phyloP scores from a whole-genome alignment of 305 asterid genomes.

The Fraxinus angustifolia region DNA sequence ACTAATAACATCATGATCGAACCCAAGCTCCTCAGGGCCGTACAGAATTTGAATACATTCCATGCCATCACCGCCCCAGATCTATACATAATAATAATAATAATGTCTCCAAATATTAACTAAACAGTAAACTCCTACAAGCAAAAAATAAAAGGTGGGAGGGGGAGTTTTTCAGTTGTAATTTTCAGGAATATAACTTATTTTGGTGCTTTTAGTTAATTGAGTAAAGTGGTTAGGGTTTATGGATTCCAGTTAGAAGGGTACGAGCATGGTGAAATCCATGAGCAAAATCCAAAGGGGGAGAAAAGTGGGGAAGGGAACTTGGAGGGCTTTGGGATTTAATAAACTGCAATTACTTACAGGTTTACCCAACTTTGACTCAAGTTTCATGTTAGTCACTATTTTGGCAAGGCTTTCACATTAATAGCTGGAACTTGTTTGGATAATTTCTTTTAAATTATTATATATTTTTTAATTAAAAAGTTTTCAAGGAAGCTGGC shows the following conservation, averaged over 20 bases:
- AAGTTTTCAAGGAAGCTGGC: too few species aligned
- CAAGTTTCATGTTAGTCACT: background rate
- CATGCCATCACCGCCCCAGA: slow-evolving; percentile 98
- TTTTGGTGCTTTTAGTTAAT: slow-evolving; percentile 2
- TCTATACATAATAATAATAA: slow-evolving; percentile 66
- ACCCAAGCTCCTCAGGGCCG: slow-evolving; percentile 86
- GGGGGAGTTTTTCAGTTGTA: background rate
- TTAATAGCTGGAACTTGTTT: background rate
- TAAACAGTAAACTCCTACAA: slow-evolving; percentile 13
- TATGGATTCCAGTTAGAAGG: slow-evolving; percentile 37
- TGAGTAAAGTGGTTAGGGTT: slow-evolving; percentile 28
- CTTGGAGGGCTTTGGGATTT: background rate
- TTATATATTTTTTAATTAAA: too few species aligned
- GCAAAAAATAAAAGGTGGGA: background rate
- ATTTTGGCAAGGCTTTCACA: background rate
- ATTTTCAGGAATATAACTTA: slow-evolving; percentile 13
- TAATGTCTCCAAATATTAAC: background rate
- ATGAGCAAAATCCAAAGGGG: slow-evolving; percentile 24
- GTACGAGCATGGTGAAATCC: slow-evolving; percentile 35
- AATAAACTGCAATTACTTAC: background rate
- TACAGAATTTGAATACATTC: slow-evolving; percentile 95
- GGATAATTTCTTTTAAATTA: background rate
- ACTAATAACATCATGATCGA: slow-evolving; percentile 95
- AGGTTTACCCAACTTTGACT: background rate
- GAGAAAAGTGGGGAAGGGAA: slow-evolving; percentile 4